Base-by-base conservation (phyloP, 2,329 filamentous ascomycete species). In the Lasiodiplodia theobromae region DNA sequence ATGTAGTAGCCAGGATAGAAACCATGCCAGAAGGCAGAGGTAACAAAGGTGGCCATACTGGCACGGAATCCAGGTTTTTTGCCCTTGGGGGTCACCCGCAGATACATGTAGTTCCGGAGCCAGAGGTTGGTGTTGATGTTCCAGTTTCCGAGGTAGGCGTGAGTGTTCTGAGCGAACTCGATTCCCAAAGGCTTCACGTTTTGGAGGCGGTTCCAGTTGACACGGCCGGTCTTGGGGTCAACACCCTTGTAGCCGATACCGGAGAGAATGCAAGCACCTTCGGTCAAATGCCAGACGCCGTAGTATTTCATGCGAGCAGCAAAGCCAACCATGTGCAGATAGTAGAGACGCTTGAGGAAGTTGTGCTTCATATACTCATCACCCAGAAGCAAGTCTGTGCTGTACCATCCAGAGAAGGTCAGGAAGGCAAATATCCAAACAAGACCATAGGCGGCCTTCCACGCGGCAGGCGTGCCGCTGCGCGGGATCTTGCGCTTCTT, bases 71-170 rank as follows among this genome's bases (percentile, higher is more conserved):
- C 96, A 11, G 96, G 96, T 80, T 98, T 99, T 85, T 94, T 96
- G 66, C 96, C 96, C 73, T 92, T 92, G 0, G 96, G 96, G 0
- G 96, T 99, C 3, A 99, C 96, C 28, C 96, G 90, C 58, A 99
- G 86, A 77, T 98, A 99, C 73, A 99, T 86, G 77, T 97, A 99
- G 80, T 98, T 97, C 57, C 94, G 89, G 70, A 99, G 84, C 96
- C 96, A 99, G 75, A 93, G 89, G 79, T 97, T 99, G 14, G 96
- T 99, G 81, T 98, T 98, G 83, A 97, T 97, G 80, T 99, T 99
- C 96, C 96, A 99, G 75, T 89, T 92, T 60, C 91, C 95, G 3
- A 99, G 86, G 75, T 96, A 98, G 1, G 89, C 94, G 66, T 95
- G 90, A n/a, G 92, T 92, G 78, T 98, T 99, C 81, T 97, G 94